These are phyloP conservation scores for Solanum hybrid DNA, from an alignment of 305 asterid species.

Conservation along the genomic window DNA sequence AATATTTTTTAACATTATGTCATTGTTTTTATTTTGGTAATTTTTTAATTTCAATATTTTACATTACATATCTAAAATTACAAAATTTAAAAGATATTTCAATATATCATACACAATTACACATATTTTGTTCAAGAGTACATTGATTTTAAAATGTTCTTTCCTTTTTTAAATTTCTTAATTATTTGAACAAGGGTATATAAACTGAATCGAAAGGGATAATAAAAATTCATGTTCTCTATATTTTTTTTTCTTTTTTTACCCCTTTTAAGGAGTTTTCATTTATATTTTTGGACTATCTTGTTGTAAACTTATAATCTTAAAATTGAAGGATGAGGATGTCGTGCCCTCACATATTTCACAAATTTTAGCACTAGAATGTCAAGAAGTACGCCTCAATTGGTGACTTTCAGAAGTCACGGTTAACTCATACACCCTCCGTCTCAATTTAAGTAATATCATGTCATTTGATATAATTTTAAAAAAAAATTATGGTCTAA, in stretches of 20 bases:
- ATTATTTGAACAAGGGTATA: not conserved
- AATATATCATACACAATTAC: not conserved
- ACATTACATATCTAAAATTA: not conserved
- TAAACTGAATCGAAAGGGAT: not conserved
- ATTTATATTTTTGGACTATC: not conserved
- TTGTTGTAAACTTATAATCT: not conserved
- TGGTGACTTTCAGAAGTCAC: not conserved
- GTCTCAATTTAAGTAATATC: not conserved
- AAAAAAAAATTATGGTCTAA: not conserved
- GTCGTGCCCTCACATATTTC: not conserved
- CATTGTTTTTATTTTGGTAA: not conserved
- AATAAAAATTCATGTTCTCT: not conserved
- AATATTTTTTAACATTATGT: not conserved
- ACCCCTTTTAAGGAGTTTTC: not conserved
- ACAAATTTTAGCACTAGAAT: not conserved
- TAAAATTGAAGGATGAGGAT: too few relatives aligned
- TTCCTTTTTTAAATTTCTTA: not conserved
- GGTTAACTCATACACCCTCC: not conserved
- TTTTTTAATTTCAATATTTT: not conserved
- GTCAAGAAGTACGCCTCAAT: not conserved
- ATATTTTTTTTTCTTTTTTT: not conserved
- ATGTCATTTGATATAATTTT: not conserved
- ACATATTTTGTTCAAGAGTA: not conserved
- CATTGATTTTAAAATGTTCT: not conserved
- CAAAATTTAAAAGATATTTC: not conserved